Percentiles rank a stretch among this genome's conserved stretches.
Conservation (phyloP, 768 basidiomycete species). For the Mycena galopus region DNA sequence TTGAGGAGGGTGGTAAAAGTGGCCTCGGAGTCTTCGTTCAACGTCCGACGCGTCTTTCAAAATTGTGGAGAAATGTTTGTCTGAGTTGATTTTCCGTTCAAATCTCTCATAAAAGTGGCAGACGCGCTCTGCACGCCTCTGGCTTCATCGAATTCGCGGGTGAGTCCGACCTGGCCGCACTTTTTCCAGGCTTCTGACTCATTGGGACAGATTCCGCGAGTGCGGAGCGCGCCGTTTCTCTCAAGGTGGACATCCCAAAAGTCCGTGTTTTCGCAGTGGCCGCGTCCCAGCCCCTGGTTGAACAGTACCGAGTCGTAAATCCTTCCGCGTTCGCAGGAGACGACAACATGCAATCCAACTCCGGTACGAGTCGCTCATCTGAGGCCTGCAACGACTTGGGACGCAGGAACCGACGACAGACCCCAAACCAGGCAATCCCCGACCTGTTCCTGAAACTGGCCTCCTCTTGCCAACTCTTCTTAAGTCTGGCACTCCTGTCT, state of each 20-base stretch:
- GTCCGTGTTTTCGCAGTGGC: slow-evolving; percentile 39
- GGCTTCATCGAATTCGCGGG: slow-evolving; percentile 35
- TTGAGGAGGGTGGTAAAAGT: slow-evolving; percentile 45
- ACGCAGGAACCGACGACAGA: not conserved
- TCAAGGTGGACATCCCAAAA: slow-evolving; percentile 37
- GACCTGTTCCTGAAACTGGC: slow-evolving; percentile 16
- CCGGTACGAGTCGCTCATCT: slow-evolving; percentile 7
- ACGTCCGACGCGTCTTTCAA: slow-evolving; percentile 29
- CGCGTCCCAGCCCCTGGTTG: slow-evolving; percentile 34
- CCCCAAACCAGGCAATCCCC: not conserved
- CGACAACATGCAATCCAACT: slow-evolving; percentile 13
- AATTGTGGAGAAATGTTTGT: slow-evolving; percentile 30
- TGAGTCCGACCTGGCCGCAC: not conserved
- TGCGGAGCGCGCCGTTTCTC: slow-evolving; percentile 41
- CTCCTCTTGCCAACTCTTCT: slow-evolving; percentile 31
- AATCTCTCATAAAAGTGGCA: not conserved
- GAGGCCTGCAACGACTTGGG: slow-evolving; percentile 8
- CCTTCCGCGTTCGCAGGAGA: slow-evolving; percentile 30
- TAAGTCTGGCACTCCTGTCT: slow-evolving; percentile 25
- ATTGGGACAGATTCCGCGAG: slow-evolving; percentile 29
- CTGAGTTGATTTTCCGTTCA: not conserved
- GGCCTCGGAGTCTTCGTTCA: slow-evolving; percentile 27
- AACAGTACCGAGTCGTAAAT: slow-evolving; percentile 35
- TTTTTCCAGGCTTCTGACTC: not conserved
- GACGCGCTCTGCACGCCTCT: slow-evolving; percentile 35